Evolutionary conservation across 257 asterid genomes (phyloP), one percentile per base, ranked within the genome.

Genomic region (Scutellaria galericulata): DNA sequence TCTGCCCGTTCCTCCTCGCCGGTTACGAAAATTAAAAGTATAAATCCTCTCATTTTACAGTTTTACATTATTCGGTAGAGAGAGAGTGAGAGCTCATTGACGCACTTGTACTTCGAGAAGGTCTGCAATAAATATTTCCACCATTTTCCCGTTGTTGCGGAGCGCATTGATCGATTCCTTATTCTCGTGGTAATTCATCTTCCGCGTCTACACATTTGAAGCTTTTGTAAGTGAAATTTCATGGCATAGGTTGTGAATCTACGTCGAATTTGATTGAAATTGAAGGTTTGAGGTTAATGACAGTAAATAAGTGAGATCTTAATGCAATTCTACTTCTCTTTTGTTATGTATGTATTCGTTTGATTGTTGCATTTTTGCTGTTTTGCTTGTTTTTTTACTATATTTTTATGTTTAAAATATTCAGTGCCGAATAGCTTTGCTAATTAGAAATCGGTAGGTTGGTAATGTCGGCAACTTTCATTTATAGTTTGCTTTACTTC

Each of bases 221-320:
- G 20, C 51, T 14, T 40, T 15, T 3, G 35, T 31, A 0, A 39
- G 53, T 54, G 64, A 22, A 44, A 24, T 37, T 73, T 44, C 41
- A 12, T 18, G 78, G 54, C 54, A 2, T n/a, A 22, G 50, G 15
- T 72, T 77, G 46, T 55, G 75, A 64, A 61, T 81, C 80, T 73
- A 78, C 55, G 52, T 7, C 51, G 50, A 37, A 64, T 24, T 71
- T 48, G 57, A 54, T 64, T 66, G 83, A 24, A 63, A 41, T 46
- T 60, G 69, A 51, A 46, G 59, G 74, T 42, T 62, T 56, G 77
- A 69, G 76, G 59, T 70, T 54, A 60, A 53, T 51, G 37, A 2
- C 20, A 3, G 64, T 69, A 78, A 75, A 80, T 37, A 65, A 64
- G 57, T 20, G 78, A 75, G 86, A 81, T 84, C 88, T 70, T 73